These are phyloP conservation scores for Gigaspora rosea DNA, from an alignment of 192 early-diverging fungal genomes.

Conservation along the genomic window DNA sequence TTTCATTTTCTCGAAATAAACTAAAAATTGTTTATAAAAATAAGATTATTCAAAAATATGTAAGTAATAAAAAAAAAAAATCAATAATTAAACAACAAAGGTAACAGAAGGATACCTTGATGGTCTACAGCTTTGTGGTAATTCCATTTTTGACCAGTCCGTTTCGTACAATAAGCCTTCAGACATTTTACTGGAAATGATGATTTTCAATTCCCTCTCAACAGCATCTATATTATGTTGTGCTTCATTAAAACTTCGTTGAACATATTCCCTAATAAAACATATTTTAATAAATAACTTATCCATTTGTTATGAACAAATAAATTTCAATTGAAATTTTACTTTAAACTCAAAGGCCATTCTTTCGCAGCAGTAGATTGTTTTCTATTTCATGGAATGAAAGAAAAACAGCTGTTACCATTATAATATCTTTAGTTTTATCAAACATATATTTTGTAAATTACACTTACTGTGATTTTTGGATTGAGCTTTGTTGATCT, in stretches of 20 bases:
- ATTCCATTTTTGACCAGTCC: conserved; percentile 69
- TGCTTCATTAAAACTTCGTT: conserved; percentile 39
- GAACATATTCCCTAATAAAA: conserved; percentile 44
- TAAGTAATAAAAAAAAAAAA: no score
- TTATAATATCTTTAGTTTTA: no score
- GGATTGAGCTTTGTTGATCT: not conserved
- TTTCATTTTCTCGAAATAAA: not conserved
- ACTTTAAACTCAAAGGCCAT: conserved; percentile 33
- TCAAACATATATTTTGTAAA: not conserved
- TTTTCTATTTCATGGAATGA: not conserved
- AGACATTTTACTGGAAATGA: conserved; percentile 53
- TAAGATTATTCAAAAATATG: not conserved
- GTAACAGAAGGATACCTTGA: not conserved
- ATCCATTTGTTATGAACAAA: not conserved
- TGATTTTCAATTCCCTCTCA: conserved; percentile 54
- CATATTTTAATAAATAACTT: not conserved
- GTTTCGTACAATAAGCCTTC: conserved; percentile 51
- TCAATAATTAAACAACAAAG: not conserved
- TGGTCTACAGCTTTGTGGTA: conserved; percentile 58
- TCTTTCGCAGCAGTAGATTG: conserved; percentile 12
- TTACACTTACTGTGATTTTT: not conserved
- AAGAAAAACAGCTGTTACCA: no score
- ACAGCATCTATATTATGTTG: conserved; percentile 45
- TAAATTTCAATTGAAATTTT: not conserved
- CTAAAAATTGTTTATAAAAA: not conserved